Evolutionary conservation across 768 basidiomycete species (phyloP), one percentile per base, ranked within the genome.

Genomic region (Chalciporus chontae): DNA sequence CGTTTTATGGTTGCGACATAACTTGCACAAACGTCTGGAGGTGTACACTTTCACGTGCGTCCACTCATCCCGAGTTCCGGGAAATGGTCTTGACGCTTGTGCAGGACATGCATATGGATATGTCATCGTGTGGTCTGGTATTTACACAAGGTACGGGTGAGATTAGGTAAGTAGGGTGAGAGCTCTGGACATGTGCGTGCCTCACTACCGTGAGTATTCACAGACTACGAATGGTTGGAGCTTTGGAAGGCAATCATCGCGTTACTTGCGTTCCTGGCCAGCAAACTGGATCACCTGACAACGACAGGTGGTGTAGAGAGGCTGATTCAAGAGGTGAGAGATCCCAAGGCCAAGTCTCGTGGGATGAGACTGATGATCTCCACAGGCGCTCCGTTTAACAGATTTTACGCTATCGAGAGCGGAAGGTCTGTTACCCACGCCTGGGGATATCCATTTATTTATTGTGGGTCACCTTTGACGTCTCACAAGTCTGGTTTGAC

Each of bases 1-100:
- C 55, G 72, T 83, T 6, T 69, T 87, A 13, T 87, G 84, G 83
- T 63, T 86, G 23, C 78, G 83, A 15, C 85, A 88, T 55, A 86
- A 85, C 59, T 66, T 87, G 26, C 81, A 85, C 48, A 84, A 77
- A 56, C 75, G 71, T 24, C 65, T 87, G 5, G 81, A 85, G 50
- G 75, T 78, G 0, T 68, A 73, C 24, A 76, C 77, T 6, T 85
- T 84, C 56, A 66, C 71, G 85, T 84, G 56, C 40, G 81, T 65
- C 8, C 17, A 11, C 27, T 40, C 44, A 18, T 7, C 11, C 17
- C 18, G 14, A 43, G 21, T 15, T 13, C 17, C 7, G 39, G 1
- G 31, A 37, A 21, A 23, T 34, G 19, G 43, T 17, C 32, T 51
- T 51, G 29, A 53, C 40, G 24, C 42, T 6, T 51, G n/a, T 26